Evolutionary conservation across 495 filamentous ascomycete species (phyloP), one percentile per base, ranked within the genome.

Genomic region (Hypoxylon subgilvum): DNA sequence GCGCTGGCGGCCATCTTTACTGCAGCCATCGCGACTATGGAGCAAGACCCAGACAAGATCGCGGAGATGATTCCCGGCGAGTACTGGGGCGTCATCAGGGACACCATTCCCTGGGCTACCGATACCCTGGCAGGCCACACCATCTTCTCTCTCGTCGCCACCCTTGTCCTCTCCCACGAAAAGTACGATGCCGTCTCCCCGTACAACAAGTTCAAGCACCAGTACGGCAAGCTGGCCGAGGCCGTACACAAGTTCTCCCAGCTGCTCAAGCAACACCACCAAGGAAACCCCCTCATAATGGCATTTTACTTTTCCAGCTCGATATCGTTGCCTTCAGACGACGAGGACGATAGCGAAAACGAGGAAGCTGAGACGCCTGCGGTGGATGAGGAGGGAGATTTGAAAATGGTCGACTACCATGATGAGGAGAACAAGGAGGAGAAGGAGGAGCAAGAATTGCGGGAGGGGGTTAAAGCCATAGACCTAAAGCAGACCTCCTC

Each of bases 211-310:
- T 40, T 40, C 38, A 40, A 40, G 38, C 38, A 40, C 38, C 38
- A 40, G 38, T 40, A 40, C 16, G 38, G 38, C 16, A 40, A 40
- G 13, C 38, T 40, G 38, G 38, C 38, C 17, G 8, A 18, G 38
- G 9, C 38, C 38, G 38, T 21, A 4, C 38, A 40, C 17, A 8
- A 40, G 16, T 40, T 40, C 38, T 19, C 38, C 6, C 1, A 1
- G 1, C 12, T 40, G 14, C 38, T 40, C 38, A 40, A 40, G 19
- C 17, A 40, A 22, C 38, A 40, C 12, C 14, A 40, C 12, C 19
- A 19, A 3, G 1, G 3, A 16, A 40, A 40, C 17, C 19, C 19
- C 16, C 16, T 40, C 38, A 12, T 40, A 4, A 40, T 21, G 38
- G 16, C 7, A 6, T 21, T 40, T 13, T 40, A 40, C 38, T 21